Evolutionary conservation across 106 monocot genomes (phyloP).

Genomic region (Platanthera guangdongensis): DNA sequence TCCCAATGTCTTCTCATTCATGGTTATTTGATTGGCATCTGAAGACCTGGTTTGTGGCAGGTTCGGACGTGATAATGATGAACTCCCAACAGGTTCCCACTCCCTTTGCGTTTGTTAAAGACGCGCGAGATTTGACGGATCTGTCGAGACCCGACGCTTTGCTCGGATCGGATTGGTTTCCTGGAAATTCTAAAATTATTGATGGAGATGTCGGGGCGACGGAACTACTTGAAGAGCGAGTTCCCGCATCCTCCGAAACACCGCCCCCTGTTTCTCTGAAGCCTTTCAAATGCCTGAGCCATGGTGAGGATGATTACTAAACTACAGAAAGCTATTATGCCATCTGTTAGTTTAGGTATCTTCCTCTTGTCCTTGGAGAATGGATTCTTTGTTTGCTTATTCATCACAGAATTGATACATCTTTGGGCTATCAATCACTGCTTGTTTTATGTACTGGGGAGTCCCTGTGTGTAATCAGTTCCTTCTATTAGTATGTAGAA

Average conservation of each 20-base stretch:
- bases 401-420: neutral
- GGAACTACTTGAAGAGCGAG: neutral
- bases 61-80: neutral
- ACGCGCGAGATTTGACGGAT: slow-evolving; percentile 1
- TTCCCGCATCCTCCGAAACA: neutral
- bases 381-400: neutral
- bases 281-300: slow-evolving; percentile 20
- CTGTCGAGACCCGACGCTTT: slow-evolving; percentile 24
- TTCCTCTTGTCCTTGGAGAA: neutral
- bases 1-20: neutral
- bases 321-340: neutral
- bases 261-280: neutral
- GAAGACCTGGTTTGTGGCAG: slow-evolving; percentile 2
- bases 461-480: too few species aligned
- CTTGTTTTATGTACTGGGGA: neutral
- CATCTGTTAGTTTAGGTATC: neutral
- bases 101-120: neutral
- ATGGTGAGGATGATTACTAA: neutral
- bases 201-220: slow-evolving; percentile 9
- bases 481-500: too few species aligned
- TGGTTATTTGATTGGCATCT: neutral
- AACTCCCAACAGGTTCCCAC: neutral
- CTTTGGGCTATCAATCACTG: neutral
- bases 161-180: slow-evolving; percentile 10
- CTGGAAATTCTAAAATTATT: neutral